Evolutionary conservation across 2,329 filamentous ascomycete genomes (phyloP).

Genomic region (Clarireedia paspali): DNA sequence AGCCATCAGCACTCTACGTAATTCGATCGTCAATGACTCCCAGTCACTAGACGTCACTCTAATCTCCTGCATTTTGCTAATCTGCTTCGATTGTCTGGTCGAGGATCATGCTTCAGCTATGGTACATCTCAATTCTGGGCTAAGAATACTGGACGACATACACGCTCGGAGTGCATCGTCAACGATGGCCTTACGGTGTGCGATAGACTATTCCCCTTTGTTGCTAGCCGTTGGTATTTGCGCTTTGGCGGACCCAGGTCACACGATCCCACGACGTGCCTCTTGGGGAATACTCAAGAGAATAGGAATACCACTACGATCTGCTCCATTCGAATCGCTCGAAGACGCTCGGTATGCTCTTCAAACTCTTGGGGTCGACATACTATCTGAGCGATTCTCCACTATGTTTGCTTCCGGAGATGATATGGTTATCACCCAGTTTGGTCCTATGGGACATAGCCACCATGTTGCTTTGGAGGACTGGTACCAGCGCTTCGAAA

Average conservation of each 20-base stretch:
- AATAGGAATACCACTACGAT: slow-evolving; percentile 12
- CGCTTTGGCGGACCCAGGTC: slow-evolving; percentile 21
- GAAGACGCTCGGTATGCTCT: slow-evolving; percentile 49
- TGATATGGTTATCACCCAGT: slow-evolving; percentile 34
- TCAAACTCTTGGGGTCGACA: slow-evolving; percentile 45
- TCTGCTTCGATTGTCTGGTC: slow-evolving; percentile 48
- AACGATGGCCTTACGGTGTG: slow-evolving; percentile 15
- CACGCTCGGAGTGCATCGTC: slow-evolving; percentile 10
- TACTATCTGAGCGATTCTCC: slow-evolving; percentile 44
- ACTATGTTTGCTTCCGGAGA: slow-evolving; percentile 2
- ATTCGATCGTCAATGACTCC: slow-evolving; percentile 20
- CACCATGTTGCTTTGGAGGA: slow-evolving; percentile 36
- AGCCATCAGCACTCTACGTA: slow-evolving; percentile 36
- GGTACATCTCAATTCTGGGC: slow-evolving; percentile 24
- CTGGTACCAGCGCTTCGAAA: slow-evolving; percentile 17
- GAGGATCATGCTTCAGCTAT: slow-evolving; percentile 24
- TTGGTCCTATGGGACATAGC: slow-evolving; percentile 44
- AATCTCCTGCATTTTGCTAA: slow-evolving; percentile 56
- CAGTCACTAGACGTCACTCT: slow-evolving; percentile 35
- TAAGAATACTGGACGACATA: slow-evolving; percentile 24
- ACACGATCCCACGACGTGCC: slow-evolving; percentile 15
- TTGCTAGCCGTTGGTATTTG: slow-evolving; percentile 22
- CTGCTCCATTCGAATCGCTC: slow-evolving; percentile 37
- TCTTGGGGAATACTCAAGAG: slow-evolving; percentile 19
- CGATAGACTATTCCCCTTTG: slow-evolving; percentile 20